These are phyloP conservation scores for Francoa sonchifolia DNA, from an alignment of 441 rosid genomes.

Conservation along the genomic window DNA sequence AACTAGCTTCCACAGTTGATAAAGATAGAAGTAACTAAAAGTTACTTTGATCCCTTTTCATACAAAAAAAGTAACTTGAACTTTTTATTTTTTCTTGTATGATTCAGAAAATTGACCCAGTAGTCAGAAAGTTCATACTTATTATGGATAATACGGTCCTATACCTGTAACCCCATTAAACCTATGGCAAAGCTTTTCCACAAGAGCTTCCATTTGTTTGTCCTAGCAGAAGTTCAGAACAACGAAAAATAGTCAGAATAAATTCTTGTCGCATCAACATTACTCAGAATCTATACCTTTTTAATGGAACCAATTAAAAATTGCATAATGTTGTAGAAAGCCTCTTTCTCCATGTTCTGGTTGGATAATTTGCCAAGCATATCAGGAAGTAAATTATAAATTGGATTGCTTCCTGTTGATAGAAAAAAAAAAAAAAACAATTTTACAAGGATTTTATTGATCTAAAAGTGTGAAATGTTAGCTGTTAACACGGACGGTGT, in stretches of 20 bases:
- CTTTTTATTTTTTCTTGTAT: no score
- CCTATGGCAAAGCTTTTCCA: constrained; percentile 97
- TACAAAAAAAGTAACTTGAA: no score
- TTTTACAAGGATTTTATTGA: constrained; percentile 5
- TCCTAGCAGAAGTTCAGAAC: constrained; percentile 38
- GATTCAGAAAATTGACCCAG: no score
- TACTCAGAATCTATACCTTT: constrained; percentile 41
- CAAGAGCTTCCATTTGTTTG: constrained; percentile 97
- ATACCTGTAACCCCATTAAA: constrained; percentile 86
- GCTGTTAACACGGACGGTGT: constrained; percentile 1
- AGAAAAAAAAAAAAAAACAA: constrained; percentile 7
- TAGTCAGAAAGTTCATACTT: no score
- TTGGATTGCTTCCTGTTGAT: constrained; percentile 92
- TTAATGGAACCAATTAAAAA: constrained; percentile 92
- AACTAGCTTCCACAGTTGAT: background rate
- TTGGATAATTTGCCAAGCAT: constrained; percentile 74
- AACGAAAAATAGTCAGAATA: constrained; percentile 3
- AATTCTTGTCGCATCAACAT: constrained; percentile 12
- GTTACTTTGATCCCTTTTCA: no score
- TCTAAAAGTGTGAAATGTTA: background rate
- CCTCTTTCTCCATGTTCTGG: constrained; percentile 62
- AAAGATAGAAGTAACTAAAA: background rate
- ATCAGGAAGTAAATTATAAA: constrained; percentile 93
- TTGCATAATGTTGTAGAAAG: constrained; percentile 92
- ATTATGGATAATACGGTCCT: constrained; percentile 12